Base-by-base conservation (phyloP, 78 protist species). In the Cyanophora paradoxa region DNA sequence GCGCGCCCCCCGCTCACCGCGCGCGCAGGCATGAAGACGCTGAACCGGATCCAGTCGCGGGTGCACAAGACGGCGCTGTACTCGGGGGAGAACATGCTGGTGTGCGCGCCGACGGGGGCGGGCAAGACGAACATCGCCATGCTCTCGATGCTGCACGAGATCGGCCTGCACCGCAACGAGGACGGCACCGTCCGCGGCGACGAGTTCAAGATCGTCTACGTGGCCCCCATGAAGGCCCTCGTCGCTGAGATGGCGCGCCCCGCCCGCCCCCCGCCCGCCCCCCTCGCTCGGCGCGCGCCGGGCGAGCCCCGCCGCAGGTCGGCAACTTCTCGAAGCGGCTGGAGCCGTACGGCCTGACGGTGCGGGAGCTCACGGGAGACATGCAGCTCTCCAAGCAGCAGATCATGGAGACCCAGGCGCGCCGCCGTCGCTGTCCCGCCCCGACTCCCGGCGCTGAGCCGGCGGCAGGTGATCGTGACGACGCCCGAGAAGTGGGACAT, bases 401-500 rank as follows among this genome's bases (percentile, higher is more conserved):
- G 73, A 76, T 98, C 28, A 83, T 79, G 3, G 92, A 85, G 26
- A 93, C 99, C 28, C 96, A 96, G n/a, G 63, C 50, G n/a, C n/a
- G n/a, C n/a, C 10, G 22, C 22, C 22, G 22, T 10, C 48, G 6
- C 57, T 3, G 20, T 14, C 57, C 8, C 26, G 57, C 26, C 57
- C 57, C 5, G 57, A 14, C 20, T 14, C 28, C 48, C 48, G 48
- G 48, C 48, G 22, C 48, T n/a, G n/a, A n/a, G n/a, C n/a, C n/a
- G 42, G 39, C 59, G 76, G n/a, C n/a, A n/a, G 40, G 31, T 96
- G 40, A 88, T 96, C 31, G 91, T 98, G 19, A 92, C 97, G 42
- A 97, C 99, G 48, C 99, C 99, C 17, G 99, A 98, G 84, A 98
- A 98, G 88, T 97, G 98, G 99, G 99, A 98, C 72, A 85, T 98